Evolutionary conservation across 2,329 filamentous ascomycete species (phyloP), one percentile per base, ranked within the genome.

Genomic region (Claviceps pazoutovae): DNA sequence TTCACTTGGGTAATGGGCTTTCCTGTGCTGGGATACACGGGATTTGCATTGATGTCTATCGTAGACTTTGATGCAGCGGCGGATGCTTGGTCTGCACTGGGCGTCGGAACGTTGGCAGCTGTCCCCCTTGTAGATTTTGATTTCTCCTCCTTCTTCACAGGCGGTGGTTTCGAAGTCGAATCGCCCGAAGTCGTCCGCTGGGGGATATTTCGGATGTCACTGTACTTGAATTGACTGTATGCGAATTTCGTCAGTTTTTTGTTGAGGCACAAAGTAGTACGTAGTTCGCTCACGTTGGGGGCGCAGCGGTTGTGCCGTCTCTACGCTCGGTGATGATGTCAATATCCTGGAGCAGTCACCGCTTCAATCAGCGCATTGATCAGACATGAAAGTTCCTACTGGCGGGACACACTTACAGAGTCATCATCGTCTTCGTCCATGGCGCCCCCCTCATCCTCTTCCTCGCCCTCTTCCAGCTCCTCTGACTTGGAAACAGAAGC

Each of bases 41-140:
- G 91, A 56, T 89, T 86, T 4, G 78, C 84, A 65, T 94, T 82
- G 51, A 96, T 79, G 62, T 97, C 87, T 56, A 97, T 79, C 48
- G 81, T 90, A 13, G 89, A 95, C 53, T 84, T 90, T 42, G 84
- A 71, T 66, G 88, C 71, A 65, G 93, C 72, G 59, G 83, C 70
- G 1, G 79, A 78, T 48, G 80, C 78, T 55, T 73, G 61, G 56
- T 76, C 68, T 67, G 70, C 76, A 67, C 70, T 79, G 4, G 69
- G 66, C 1, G 63, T 61, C 17, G 66, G 65, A 26, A 66, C 58
- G 43, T 66, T 65, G 38, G 60, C 8, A 13, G 17, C 50, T 16
- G 46, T 48, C 26, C 64, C 55, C 19, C 53, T 58, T 14, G 42
- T 44, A 26, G 61, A 51, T 53, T 67, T 67, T 4, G 68, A 58